Evolutionary conservation across 352 stramenopile species (phyloP), one percentile per base, ranked within the genome.

Genomic region (Phytophthora ohioensis): DNA sequence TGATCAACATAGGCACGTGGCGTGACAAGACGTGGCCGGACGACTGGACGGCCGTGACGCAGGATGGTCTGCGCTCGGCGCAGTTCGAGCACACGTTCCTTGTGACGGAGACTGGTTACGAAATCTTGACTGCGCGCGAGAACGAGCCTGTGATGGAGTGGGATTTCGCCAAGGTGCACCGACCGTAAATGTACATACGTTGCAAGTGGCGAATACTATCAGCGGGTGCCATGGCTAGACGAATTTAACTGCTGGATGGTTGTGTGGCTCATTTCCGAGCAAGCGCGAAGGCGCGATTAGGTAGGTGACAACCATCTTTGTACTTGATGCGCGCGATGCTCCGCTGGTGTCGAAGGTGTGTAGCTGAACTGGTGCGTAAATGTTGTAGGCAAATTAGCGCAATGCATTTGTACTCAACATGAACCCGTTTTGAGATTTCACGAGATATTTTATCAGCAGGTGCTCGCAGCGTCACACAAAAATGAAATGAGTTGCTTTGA

Each of bases 41-140:
- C 76, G 97, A 99, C 69, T 99, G 98, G 98, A 99, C 98, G 30
- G 93, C 92, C 11, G 95, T 98, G 12, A 99, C 98, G 5, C 87
- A 79, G 8, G 98, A 99, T 83, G 98, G 98, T 34, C 87, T 92
- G 61, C 90, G 96, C 21, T 98, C 92, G 56, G 97, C 98, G 10
- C 98, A 99, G 83, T 98, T 98, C 59, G 97, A 99, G 73, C 97
- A 99, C 79, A 99, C 97, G 15, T 90, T 99, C n/a, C 73, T 99
- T 27, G 96, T 99, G n/a, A 99, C 97, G 2, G 95, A 99, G 38
- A 96, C 85, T 17, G 98, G 98, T 43, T 98, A 91, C 64, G 98
- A 99, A 64, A 97, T 99, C 57, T 81, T 99, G 8, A 99, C 98
- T 32, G 91, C 87, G 34, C 83, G 93, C 15, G 80, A 96, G 35